Evolutionary conservation across 2,329 filamentous ascomycete species (phyloP).

Genomic region (Tolypocladium pustulatum): DNA sequence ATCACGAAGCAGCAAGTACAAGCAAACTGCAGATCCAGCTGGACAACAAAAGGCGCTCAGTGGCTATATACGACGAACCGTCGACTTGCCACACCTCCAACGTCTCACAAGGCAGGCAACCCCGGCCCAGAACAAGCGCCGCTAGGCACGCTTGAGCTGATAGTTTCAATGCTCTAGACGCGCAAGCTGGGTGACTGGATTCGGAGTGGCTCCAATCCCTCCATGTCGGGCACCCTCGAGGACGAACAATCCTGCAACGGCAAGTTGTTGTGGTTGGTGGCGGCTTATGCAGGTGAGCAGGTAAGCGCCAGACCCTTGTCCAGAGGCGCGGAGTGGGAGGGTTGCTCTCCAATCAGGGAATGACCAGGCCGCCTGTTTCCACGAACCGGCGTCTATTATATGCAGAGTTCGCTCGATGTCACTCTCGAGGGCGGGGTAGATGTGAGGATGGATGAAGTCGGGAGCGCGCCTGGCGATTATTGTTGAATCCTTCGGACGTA

Average conservation of each 20-base stretch:
- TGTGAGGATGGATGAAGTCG: not conserved
- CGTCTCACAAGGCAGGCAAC: conserved; percentile 2
- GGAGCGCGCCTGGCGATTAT: not conserved
- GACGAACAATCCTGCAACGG: not conserved
- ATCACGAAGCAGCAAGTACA: not conserved
- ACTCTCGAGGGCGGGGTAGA: conserved; percentile 4
- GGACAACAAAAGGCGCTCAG: not conserved
- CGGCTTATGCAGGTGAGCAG: conserved; percentile 2
- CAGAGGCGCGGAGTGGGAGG: not conserved
- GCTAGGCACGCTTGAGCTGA: conserved; percentile 19
- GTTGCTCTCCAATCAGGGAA: conserved; percentile 16
- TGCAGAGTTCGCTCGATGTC: conserved; percentile 6
- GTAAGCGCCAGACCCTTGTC: conserved; percentile 16
- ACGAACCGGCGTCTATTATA: conserved; percentile 19
- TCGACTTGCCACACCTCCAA: not conserved
- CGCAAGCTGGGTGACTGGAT: not conserved
- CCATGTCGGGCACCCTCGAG: not conserved
- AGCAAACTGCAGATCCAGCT: not conserved
- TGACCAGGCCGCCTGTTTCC: conserved; percentile 16
- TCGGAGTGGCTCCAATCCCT: not conserved
- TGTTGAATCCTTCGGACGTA: not conserved
- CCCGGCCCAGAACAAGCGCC: conserved; percentile 14
- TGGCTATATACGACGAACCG: conserved; percentile 1
- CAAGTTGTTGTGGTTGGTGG: not conserved
- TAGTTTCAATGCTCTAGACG: not conserved